These are phyloP conservation scores for Rhododendron henanense DNA, from an alignment of 148 eudicot genomes.

Conservation along the genomic window DNA sequence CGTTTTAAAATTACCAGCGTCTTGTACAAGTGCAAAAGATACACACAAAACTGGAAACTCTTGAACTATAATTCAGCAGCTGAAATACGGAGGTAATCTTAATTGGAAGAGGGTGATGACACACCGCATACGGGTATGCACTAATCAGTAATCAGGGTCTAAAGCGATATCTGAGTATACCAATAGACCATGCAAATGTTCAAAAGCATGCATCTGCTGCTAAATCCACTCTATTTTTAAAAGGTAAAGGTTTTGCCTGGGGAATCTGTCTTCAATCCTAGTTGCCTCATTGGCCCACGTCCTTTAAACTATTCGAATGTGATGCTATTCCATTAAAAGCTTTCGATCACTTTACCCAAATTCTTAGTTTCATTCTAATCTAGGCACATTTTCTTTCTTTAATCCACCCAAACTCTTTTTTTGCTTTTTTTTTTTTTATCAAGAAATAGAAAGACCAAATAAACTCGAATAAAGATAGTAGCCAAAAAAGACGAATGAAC, in stretches of 20 bases:
- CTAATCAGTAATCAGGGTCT: not conserved
- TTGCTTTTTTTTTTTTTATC: not conserved
- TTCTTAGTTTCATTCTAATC: not conserved
- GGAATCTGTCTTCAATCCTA: not conserved
- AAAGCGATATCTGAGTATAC: not conserved
- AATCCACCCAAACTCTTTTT: not conserved
- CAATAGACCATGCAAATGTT: not conserved
- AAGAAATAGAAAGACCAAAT: not conserved
- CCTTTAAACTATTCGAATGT: not conserved
- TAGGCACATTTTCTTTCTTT: not conserved
- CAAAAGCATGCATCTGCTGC: not conserved
- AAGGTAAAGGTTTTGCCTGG: not conserved
- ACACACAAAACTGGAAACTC: not conserved
- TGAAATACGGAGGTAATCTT: not conserved
- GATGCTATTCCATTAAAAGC: not conserved
- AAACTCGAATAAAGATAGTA: not conserved
- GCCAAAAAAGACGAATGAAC: not conserved
- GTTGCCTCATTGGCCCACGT: not conserved
- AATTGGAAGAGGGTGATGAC: not conserved
- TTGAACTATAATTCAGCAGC: not conserved
- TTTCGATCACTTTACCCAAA: not conserved
- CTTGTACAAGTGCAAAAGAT: not conserved
- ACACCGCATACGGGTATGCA: not conserved
- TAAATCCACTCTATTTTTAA: not conserved
- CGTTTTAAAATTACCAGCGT: not conserved